Percentiles rank a stretch among this genome's conserved stretches.
phyloP scores from a whole-genome alignment of 2,329 filamentous ascomycete species.

The Colletotrichum costaricense region DNA sequence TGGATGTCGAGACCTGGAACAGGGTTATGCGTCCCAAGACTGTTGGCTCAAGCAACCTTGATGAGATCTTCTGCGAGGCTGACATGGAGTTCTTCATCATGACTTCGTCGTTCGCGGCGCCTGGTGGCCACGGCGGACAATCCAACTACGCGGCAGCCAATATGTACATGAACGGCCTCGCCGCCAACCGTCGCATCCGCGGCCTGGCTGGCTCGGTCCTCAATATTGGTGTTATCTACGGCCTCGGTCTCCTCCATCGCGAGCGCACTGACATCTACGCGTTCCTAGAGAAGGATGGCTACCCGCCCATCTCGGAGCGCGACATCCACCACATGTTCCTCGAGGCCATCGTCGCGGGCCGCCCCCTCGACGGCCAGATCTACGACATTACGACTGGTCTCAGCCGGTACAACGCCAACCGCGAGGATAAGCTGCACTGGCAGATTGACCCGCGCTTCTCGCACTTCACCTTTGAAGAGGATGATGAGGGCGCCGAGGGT shows the following conservation, averaged over 20 bases:
- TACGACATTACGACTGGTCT: slow-evolving; percentile 41
- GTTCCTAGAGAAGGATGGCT: slow-evolving; percentile 35
- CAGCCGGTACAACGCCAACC: slow-evolving; percentile 48
- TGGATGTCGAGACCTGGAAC: slow-evolving; percentile 43
- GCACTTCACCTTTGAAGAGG: slow-evolving; percentile 46
- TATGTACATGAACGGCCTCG: slow-evolving; percentile 53
- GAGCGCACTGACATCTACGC: slow-evolving; percentile 39
- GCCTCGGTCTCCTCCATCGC: slow-evolving; percentile 52
- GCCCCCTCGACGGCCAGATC: slow-evolving; percentile 39
- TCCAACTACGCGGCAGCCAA: slow-evolving; percentile 59
- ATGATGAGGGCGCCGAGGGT: neutral
- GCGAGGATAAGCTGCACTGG: slow-evolving; percentile 51
- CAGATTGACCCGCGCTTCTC: slow-evolving; percentile 56
- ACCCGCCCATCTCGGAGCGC: slow-evolving; percentile 41
- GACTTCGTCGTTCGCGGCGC: slow-evolving; percentile 44
- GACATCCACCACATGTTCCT: slow-evolving; percentile 46
- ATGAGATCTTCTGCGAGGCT: slow-evolving; percentile 43
- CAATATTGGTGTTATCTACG: slow-evolving; percentile 51
- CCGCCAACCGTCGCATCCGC: slow-evolving; percentile 46
- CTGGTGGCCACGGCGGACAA: slow-evolving; percentile 50
- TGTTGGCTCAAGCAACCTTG: slow-evolving; percentile 43
- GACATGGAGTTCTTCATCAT: slow-evolving; percentile 52
- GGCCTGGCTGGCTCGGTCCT: slow-evolving; percentile 52
- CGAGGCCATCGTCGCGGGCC: slow-evolving; percentile 42
- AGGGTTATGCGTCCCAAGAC: slow-evolving; percentile 49